These are phyloP conservation scores for Thielaviopsis populi DNA, from an alignment of 2,329 filamentous ascomycete species.

Conservation along the genomic window DNA sequence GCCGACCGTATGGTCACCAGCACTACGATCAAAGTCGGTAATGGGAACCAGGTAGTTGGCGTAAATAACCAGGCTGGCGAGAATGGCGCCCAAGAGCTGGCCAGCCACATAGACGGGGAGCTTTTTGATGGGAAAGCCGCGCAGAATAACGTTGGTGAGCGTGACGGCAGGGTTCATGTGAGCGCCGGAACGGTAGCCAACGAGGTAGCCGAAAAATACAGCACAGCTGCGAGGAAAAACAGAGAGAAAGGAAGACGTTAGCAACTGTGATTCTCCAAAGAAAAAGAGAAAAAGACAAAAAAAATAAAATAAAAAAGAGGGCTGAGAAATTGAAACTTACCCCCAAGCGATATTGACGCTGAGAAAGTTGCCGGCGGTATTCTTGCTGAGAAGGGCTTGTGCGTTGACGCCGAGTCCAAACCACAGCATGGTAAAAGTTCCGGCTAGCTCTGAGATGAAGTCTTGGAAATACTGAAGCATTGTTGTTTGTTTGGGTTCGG, in stretches of 20 bases:
- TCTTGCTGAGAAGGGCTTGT: conserved; percentile 46
- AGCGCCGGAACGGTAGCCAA: conserved; percentile 48
- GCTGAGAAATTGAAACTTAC: conserved; percentile 23
- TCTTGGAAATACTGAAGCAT: conserved; percentile 15
- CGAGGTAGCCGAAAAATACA: conserved; percentile 55
- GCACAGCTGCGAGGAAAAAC: conserved; percentile 34
- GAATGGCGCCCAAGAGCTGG: conserved; percentile 53
- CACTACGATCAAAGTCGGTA: conserved; percentile 45
- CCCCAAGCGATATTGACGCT: conserved; percentile 37
- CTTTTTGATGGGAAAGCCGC: conserved; percentile 52
- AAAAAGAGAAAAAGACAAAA: background rate
- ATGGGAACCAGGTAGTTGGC: conserved; percentile 51
- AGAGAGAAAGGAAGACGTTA: background rate
- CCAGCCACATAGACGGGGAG: conserved; percentile 52
- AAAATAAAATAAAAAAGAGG: too few relatives aligned
- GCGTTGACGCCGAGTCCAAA: conserved; percentile 58
- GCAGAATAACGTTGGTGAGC: conserved; percentile 52
- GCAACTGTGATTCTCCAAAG: conserved; percentile 17
- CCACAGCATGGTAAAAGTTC: conserved; percentile 51
- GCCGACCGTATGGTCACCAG: conserved; percentile 44
- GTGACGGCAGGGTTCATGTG: conserved; percentile 61
- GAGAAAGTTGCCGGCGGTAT: conserved; percentile 34
- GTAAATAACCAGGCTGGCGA: conserved; percentile 44
- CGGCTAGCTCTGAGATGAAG: conserved; percentile 47
- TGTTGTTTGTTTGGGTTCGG: conserved; percentile 6